Base-by-base conservation (phyloP, 345 rosid genomes). In the Moricandia arvensis region DNA sequence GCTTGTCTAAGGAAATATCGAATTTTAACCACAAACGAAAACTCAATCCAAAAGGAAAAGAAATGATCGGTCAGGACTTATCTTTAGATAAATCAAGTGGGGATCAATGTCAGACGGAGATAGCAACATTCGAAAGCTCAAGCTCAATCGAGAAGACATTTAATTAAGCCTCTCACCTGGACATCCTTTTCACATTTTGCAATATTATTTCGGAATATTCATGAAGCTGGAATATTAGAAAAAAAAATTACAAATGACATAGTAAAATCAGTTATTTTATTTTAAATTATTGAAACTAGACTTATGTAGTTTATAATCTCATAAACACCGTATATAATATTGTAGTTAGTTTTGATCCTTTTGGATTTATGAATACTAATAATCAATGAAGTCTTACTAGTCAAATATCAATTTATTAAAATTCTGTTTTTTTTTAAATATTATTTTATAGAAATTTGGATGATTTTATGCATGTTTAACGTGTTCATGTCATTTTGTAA, bases 31-130 rank as follows among this genome's bases (percentile, higher is more conserved):
- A 49, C 60, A 63, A 16, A 67, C 49, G 30, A 10, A 31, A 51
- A 67, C 41, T 30, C 43, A 31, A 43, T 31, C 60, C 43, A 51
- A 31, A 66, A 30, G 16, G 7, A 9, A 33, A n/a, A 12, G 2
- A 59, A n/a, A 9, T 68, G 73, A 67, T 59, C 67, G 79, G 79
- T 59, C 21, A n/a, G 51, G 9, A 67, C 4, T 24, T 13, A 60
- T 64, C 43, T 16, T n/a, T n/a, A n/a, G 43, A 63, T 15, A 47
- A 31, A 74, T 21, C 35, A 30, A 74, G 65, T 55, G 58, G 78
- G 35, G 70, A 26, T 73, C 64, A 64, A 34, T 0, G 47, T 41
- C 15, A 27, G 47, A 41, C 47, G 2, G 8, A 7, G 47, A 3
- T n/a, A n/a, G 6, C n/a, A n/a, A 8, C 1, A 0, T 15, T 15